Base-by-base conservation (phyloP, 2,329 filamentous ascomycete genomes). In the Colletotrichum trifolii region DNA sequence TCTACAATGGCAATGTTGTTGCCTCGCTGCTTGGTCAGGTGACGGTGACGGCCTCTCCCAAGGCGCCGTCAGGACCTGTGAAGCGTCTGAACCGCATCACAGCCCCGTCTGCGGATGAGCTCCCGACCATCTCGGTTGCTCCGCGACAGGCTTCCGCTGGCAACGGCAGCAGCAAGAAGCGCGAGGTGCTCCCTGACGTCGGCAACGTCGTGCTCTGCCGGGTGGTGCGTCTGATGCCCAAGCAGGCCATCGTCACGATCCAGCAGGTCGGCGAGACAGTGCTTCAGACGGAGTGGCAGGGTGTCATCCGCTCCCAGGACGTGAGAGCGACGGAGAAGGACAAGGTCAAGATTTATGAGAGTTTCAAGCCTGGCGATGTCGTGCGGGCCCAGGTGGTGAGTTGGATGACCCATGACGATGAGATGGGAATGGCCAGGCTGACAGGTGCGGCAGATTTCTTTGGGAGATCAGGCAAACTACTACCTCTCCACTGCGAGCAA, bases 241-340 rank as follows among this genome's bases (percentile, higher is more conserved):
- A 91, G 67, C 94, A 97, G 80, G 94, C 93, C 6, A 91, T 90
- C 34, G 90, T 96, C 58, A 90, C 91, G 25, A 97, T 98, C 70
- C 85, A 97, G 65, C 91, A 95, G 64, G 91, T 97, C 34, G 88
- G 91, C 62, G 84, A 89, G 72, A 86, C 85, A 10, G 89, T 92
- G 45, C 83, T 92, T 67, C 86, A 91, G 70, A 91, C 93, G 54
- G 91, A 94, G 70, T 96, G 94, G 86, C 91, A 93, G 78, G 94
- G 92, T 5, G 81, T 96, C 67, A 94, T 97, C 66, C 87, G 94
- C 15, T 88, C 90, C 68, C 95, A 98, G 80, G 96, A 99, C 75
- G 93, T 99, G 39, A 86, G 96, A 60, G 93, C 94, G 3, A 97
- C 96, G 15, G 96, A 99, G 81, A 97, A 97, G 80, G 96, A 98